Evolutionary conservation across 441 rosid genomes (phyloP).

Genomic region (Erodium trifolium): DNA sequence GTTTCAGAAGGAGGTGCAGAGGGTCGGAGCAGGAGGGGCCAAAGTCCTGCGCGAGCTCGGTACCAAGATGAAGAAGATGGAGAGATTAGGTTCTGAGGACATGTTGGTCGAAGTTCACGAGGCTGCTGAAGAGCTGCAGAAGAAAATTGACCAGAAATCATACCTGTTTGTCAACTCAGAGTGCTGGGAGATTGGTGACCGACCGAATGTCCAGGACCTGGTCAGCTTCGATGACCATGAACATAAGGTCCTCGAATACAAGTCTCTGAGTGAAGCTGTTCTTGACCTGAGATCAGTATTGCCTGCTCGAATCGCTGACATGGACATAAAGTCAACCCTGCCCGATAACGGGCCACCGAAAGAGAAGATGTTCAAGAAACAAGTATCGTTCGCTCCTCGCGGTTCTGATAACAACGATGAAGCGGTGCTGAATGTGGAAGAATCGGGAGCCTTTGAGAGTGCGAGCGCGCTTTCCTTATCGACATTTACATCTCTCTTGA

Average conservation of each 20-base stretch:
- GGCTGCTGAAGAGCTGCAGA: slow-evolving; percentile 60
- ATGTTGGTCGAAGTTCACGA: slow-evolving; percentile 40
- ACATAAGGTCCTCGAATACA: slow-evolving; percentile 37
- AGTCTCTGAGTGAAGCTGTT: slow-evolving; percentile 72
- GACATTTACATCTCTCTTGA: slow-evolving; percentile 62
- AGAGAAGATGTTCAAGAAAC: slow-evolving; percentile 22
- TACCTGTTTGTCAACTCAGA: slow-evolving; percentile 58
- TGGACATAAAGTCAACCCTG: too few species aligned
- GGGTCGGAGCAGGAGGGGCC: slow-evolving; percentile 46
- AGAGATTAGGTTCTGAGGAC: slow-evolving; percentile 43
- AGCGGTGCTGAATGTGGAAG: slow-evolving; percentile 29
- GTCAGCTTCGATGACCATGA: slow-evolving; percentile 41
- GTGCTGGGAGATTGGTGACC: slow-evolving; percentile 61
- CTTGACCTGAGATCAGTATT: slow-evolving; percentile 43
- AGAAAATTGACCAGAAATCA: slow-evolving; percentile 49
- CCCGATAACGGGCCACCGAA: slow-evolving; percentile 5
- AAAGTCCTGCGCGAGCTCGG: slow-evolving; percentile 49
- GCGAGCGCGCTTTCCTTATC: slow-evolving; percentile 72
- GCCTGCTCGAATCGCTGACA: background rate
- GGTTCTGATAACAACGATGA: slow-evolving; percentile 28
- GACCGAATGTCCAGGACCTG: slow-evolving; percentile 44
- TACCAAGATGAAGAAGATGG: slow-evolving; percentile 53
- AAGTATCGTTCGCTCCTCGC: slow-evolving; percentile 48
- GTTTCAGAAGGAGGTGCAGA: slow-evolving; percentile 40
- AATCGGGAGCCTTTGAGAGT: slow-evolving; percentile 47